These are phyloP conservation scores for Saturnispora halmiae DNA, from an alignment of 805 yeast species.

Conservation along the genomic window DNA sequence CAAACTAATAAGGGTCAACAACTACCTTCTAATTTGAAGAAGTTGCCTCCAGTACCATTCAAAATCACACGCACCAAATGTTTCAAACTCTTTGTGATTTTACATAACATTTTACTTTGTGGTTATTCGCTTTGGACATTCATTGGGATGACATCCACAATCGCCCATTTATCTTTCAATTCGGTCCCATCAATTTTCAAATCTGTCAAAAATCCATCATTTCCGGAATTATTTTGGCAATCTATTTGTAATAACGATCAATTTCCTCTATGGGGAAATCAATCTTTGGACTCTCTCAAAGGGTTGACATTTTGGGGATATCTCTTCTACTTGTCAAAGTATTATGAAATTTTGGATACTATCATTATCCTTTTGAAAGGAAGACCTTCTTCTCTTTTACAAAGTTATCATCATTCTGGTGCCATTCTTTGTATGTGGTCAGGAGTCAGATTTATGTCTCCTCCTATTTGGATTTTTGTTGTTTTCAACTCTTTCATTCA, in stretches of 20 bases:
- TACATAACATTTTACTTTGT: slow-evolving; percentile 55
- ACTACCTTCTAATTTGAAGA: slow-evolving; percentile 24
- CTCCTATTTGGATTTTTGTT: slow-evolving; percentile 75
- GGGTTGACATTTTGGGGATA: slow-evolving; percentile 53
- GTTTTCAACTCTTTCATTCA: slow-evolving; percentile 75
- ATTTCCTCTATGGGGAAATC: slow-evolving; percentile 45
- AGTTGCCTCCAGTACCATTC: slow-evolving; percentile 46
- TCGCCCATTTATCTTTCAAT: slow-evolving; percentile 26
- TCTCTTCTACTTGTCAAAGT: slow-evolving; percentile 61
- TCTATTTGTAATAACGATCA: slow-evolving; percentile 43
- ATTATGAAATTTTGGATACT: slow-evolving; percentile 65
- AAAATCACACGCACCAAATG: slow-evolving; percentile 33
- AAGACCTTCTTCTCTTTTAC: slow-evolving; percentile 53
- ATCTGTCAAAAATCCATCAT: slow-evolving; percentile 11
- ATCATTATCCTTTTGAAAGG: slow-evolving; percentile 60
- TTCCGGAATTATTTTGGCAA: slow-evolving; percentile 45
- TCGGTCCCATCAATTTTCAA: slow-evolving; percentile 25
- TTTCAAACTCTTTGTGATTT: slow-evolving; percentile 47
- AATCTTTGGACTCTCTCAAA: slow-evolving; percentile 21
- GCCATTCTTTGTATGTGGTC: slow-evolving; percentile 81
- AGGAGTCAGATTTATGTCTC: slow-evolving; percentile 58
- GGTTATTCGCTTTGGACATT: slow-evolving; percentile 66
- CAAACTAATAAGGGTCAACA: slow-evolving; percentile 19
- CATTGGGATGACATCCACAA: slow-evolving; percentile 50
- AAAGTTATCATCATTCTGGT: slow-evolving; percentile 71